phyloP scores from a whole-genome alignment of 2,329 filamentous ascomycete genomes.

The Aspergillus costaricaensis region DNA sequence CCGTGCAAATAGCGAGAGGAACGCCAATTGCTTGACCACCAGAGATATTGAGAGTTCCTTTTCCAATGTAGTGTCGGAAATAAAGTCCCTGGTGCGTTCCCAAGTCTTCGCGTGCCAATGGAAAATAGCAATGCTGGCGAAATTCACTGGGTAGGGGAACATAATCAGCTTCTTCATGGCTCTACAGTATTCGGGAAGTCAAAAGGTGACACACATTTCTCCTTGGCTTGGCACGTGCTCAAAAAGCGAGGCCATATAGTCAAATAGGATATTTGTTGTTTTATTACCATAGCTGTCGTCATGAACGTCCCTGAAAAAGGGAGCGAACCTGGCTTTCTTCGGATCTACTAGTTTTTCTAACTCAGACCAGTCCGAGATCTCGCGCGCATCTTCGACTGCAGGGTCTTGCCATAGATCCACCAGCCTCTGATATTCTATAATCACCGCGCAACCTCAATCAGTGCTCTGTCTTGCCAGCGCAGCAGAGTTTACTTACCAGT shows the following conservation, averaged over 20 bases:
- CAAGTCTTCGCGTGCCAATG: neutral
- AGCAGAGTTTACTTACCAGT: neutral
- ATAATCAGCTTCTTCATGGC: neutral
- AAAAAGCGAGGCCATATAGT: neutral
- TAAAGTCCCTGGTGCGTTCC: neutral
- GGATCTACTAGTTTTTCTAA: neutral
- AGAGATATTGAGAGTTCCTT: neutral
- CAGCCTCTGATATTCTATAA: neutral
- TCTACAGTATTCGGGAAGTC: neutral
- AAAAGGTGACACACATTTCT: neutral
- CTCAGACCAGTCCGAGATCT: neutral
- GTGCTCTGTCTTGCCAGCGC: neutral
- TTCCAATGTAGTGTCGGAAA: neutral
- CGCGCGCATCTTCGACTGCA: neutral
- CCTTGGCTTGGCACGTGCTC: neutral
- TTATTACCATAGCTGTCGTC: neutral
- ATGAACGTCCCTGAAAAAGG: neutral
- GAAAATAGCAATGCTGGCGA: neutral
- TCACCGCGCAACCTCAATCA: neutral
- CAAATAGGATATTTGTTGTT: neutral
- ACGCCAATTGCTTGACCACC: neutral
- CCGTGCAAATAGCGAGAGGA: neutral
- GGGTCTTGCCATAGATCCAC: neutral
- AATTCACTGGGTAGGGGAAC: neutral
- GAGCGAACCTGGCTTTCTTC: neutral